phyloP scores from a whole-genome alignment of 2,329 filamentous ascomycete genomes.

The Thielaviopsis punctulata region DNA sequence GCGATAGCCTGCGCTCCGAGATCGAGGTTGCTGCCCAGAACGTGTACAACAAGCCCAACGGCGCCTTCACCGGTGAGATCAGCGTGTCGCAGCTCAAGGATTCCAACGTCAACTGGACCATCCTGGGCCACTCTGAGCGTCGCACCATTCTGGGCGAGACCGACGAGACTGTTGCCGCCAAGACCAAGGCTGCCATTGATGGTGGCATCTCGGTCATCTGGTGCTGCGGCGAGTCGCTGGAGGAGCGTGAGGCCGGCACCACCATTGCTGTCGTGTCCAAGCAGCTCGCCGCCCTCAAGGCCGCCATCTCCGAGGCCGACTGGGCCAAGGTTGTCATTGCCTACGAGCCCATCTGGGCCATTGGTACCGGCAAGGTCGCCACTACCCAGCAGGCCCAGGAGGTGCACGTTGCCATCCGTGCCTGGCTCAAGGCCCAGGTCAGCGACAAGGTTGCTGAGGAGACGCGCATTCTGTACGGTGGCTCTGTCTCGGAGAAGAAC shows the following conservation, averaged over 20 bases:
- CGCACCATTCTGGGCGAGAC: constrained; percentile 76
- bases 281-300: constrained; percentile 71
- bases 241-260: constrained; percentile 73
- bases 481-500: constrained; percentile 97
- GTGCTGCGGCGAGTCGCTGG: constrained; percentile 90
- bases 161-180: constrained; percentile 71
- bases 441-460: constrained; percentile 59
- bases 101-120: constrained; percentile 70
- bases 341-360: constrained; percentile 97
- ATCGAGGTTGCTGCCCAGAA: constrained; percentile 90
- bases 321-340: constrained; percentile 93
- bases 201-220: constrained; percentile 82
- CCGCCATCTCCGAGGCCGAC: constrained; percentile 46
- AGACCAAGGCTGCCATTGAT: constrained; percentile 85
- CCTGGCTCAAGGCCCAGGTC: constrained; percentile 71
- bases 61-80: constrained; percentile 95
- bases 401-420: constrained; percentile 79
- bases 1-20: constrained; percentile 55
- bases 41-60: constrained; percentile 91
- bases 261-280: constrained; percentile 72
- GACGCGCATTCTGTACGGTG: constrained; percentile 91
- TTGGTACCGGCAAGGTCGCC: constrained; percentile 85
- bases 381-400: constrained; percentile 82
- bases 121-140: constrained; percentile 90
- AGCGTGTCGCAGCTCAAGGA: constrained; percentile 83